Percentiles rank a stretch among this genome's conserved stretches.
phyloP scores from a whole-genome alignment of 2,329 filamentous ascomycete genomes.

The Penicillium brevicompactum region DNA sequence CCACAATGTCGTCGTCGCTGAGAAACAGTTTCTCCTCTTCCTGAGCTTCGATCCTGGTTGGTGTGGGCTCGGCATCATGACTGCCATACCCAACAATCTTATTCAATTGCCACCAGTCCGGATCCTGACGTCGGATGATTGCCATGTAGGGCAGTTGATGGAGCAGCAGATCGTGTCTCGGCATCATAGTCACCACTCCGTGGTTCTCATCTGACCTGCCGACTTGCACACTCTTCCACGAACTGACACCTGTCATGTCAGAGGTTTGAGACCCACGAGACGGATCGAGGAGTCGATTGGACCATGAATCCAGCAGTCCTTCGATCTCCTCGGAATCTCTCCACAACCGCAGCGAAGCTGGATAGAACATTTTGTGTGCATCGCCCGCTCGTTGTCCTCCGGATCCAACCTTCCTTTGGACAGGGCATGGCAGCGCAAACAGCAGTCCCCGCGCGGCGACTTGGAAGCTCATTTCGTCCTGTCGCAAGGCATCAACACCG shows the following conservation, averaged over 20 bases:
- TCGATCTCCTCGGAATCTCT: constrained; percentile 79
- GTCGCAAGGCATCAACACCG: constrained; percentile 69
- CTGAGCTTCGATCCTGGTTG: constrained; percentile 42
- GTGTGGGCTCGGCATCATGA: constrained; percentile 23
- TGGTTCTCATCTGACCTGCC: constrained; percentile 5
- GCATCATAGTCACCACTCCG: constrained; percentile 33
- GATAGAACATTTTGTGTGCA: constrained; percentile 89
- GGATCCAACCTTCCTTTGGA: constrained; percentile 62
- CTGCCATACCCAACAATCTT: constrained; percentile 59
- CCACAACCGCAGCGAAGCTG: constrained; percentile 81
- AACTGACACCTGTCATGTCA: constrained; percentile 35
- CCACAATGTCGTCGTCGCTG: constrained; percentile 84
- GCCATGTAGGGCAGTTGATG: constrained; percentile 86
- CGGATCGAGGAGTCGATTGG: constrained; percentile 36
- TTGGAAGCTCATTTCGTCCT: constrained; percentile 94
- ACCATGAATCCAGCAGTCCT: constrained; percentile 58
- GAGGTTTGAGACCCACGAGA: constrained; percentile 40
- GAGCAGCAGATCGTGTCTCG: constrained; percentile 56
- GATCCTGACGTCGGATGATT: constrained; percentile 54
- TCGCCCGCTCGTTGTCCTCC: constrained; percentile 51
- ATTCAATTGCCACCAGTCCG: constrained; percentile 60
- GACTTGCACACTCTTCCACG: constrained; percentile 33
- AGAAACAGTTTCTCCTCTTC: constrained; percentile 69
- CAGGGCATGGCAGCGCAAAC: constrained; percentile 81
- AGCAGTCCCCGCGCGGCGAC: constrained; percentile 83